phyloP scores from a whole-genome alignment of 129 eudicot genomes.

The Smallanthus sonchifolius region DNA sequence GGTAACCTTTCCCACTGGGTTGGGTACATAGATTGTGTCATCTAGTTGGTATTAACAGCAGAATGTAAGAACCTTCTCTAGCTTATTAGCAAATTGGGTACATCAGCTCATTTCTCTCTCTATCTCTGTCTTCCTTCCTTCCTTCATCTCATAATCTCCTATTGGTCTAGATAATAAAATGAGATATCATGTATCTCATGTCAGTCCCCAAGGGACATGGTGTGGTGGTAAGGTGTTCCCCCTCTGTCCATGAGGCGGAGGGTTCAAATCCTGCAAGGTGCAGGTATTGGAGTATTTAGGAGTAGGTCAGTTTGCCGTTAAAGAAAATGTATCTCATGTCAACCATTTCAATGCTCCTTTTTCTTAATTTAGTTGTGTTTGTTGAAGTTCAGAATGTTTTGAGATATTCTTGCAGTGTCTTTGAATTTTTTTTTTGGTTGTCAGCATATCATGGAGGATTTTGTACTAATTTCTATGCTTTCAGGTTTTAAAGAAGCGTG shows the following conservation, averaged over 20 bases:
- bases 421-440: background rate
- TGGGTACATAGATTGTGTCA: background rate
- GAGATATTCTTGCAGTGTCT: background rate
- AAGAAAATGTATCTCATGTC: slow-evolving; percentile 1
- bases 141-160: background rate
- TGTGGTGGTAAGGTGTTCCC: too few species aligned
- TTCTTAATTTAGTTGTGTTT: background rate
- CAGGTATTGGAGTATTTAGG: too few species aligned
- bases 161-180: background rate
- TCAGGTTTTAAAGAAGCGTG: slow-evolving; percentile 70
- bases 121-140: background rate
- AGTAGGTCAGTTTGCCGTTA: too few species aligned
- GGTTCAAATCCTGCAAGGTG: too few species aligned
- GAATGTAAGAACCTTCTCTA: background rate
- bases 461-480: background rate
- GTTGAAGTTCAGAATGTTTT: slow-evolving; percentile 9
- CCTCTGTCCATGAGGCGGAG: too few species aligned
- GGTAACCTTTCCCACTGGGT: background rate
- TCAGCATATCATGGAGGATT: background rate
- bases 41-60: background rate
- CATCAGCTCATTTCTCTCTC: background rate
- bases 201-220: too few species aligned
- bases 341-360: background rate
- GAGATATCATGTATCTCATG: background rate
- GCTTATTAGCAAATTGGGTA: slow-evolving; percentile 8